phyloP scores from a whole-genome alignment of 1,139 yeast species.

The Nakaseomyces sp. region DNA sequence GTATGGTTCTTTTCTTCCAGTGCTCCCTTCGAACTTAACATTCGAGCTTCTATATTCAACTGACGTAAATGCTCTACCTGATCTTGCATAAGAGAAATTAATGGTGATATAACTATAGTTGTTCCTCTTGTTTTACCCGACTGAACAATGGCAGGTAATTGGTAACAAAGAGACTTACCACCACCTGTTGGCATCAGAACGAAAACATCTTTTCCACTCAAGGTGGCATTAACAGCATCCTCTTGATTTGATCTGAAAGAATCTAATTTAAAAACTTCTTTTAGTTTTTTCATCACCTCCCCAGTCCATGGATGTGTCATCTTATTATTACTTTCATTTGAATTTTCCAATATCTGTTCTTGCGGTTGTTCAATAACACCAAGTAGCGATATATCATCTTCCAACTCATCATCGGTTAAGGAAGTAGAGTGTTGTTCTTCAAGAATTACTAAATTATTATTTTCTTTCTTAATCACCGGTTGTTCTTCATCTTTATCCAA shows the following conservation, averaged over 20 bases:
- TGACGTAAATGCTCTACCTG: conserved; percentile 75
- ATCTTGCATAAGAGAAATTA: conserved; percentile 95
- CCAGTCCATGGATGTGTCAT: conserved; percentile 46
- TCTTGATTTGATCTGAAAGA: conserved; percentile 76
- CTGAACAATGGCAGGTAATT: conserved; percentile 78
- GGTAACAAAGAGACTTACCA: conserved; percentile 94
- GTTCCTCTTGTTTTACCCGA: conserved; percentile 73
- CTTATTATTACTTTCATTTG: neutral
- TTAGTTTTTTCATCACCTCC: conserved; percentile 55
- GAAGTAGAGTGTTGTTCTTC: conserved; percentile 5
- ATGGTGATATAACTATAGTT: conserved; percentile 87
- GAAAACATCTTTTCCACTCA: conserved; percentile 78
- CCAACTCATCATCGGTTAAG: conserved; percentile 13
- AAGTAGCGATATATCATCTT: conserved; percentile 17
- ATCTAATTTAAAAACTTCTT: conserved; percentile 50
- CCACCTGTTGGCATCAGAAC: conserved; percentile 99
- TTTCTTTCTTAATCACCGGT: conserved; percentile 13
- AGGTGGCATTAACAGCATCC: conserved; percentile 77
- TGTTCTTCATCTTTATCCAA: conserved; percentile 8
- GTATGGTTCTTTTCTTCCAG: conserved; percentile 57
- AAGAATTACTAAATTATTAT: neutral
- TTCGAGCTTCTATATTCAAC: conserved; percentile 68
- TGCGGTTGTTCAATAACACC: conserved; percentile 9
- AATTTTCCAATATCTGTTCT: neutral
- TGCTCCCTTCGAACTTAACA: conserved; percentile 74